Conservation (phyloP, 2,329 filamentous ascomycete genomes). For the Truncatella angustata region DNA sequence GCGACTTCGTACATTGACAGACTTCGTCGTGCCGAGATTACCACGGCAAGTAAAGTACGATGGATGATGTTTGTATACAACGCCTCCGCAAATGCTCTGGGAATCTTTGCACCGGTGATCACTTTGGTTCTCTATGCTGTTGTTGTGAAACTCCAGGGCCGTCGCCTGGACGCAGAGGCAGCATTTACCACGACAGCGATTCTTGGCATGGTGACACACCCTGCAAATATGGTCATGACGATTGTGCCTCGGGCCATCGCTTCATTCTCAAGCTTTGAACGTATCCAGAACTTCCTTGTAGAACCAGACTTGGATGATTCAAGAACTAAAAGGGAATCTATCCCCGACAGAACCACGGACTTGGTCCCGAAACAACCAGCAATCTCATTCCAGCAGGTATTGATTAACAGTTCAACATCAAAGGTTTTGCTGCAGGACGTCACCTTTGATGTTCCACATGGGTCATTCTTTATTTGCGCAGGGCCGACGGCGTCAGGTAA, state of each 20-base stretch:
- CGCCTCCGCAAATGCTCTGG: conserved; percentile 38
- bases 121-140: conserved; percentile 35
- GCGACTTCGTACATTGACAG: conserved; percentile 18
- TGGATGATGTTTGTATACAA: conserved; percentile 41
- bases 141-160: conserved; percentile 19
- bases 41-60: conserved; percentile 29
- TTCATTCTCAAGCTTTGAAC: conserved; percentile 32
- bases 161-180: conserved; percentile 29
- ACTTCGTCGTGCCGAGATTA: conserved; percentile 32
- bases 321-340: neutral
- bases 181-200: conserved; percentile 40
- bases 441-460: conserved; percentile 19
- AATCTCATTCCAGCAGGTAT: neutral
- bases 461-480: conserved; percentile 22
- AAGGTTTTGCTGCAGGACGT: conserved; percentile 15
- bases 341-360: too few relatives aligned
- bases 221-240: conserved; percentile 44
- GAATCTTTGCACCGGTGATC: conserved; percentile 38
- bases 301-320: conserved; percentile 5
- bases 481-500: conserved; percentile 28
- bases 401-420: neutral
- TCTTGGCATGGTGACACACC: conserved; percentile 37
- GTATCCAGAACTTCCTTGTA: conserved; percentile 35
- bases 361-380: neutral
- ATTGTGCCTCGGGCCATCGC: conserved; percentile 33